These are phyloP conservation scores for Adansonia digitata DNA, from an alignment of 345 rosid species.

Conservation along the genomic window DNA sequence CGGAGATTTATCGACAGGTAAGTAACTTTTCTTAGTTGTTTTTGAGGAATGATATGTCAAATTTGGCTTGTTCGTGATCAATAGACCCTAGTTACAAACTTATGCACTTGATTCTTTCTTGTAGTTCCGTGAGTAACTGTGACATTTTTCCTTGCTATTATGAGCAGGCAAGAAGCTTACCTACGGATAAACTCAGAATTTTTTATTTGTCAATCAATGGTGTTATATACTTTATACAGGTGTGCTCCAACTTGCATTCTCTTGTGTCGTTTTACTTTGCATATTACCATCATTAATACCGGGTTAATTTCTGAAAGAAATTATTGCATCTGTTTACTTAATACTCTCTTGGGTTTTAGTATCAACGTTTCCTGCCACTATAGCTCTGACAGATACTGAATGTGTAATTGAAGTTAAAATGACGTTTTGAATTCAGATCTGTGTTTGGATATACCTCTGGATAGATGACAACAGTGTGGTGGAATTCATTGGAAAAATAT, in stretches of 20 bases:
- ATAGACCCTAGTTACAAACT: neutral
- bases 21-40: slow-evolving; percentile 19
- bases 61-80: slow-evolving; percentile 5
- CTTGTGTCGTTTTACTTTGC: neutral
- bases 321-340: slow-evolving; percentile 1
- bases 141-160: slow-evolving; percentile 17
- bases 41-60: neutral
- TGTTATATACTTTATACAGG: slow-evolving; percentile 78
- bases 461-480: slow-evolving; percentile 66
- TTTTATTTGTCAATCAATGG: slow-evolving; percentile 60
- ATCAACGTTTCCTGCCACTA: slow-evolving; percentile 2
- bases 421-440: slow-evolving; percentile 47
- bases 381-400: neutral
- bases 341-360: neutral
- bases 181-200: slow-evolving; percentile 79
- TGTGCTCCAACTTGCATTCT: slow-evolving; percentile 16
- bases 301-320: neutral
- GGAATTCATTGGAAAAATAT: slow-evolving; percentile 74
- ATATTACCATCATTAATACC: neutral
- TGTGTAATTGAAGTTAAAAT: slow-evolving; percentile 11
- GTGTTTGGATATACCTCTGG: slow-evolving; percentile 91
- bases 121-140: slow-evolving; percentile 5
- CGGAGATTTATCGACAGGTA: slow-evolving; percentile 99
- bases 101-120: neutral
- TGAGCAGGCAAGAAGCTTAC: slow-evolving; percentile 91